Evolutionary conservation across 2,329 filamentous ascomycete genomes (phyloP).

Genomic region (Podosphaera aphanis): DNA sequence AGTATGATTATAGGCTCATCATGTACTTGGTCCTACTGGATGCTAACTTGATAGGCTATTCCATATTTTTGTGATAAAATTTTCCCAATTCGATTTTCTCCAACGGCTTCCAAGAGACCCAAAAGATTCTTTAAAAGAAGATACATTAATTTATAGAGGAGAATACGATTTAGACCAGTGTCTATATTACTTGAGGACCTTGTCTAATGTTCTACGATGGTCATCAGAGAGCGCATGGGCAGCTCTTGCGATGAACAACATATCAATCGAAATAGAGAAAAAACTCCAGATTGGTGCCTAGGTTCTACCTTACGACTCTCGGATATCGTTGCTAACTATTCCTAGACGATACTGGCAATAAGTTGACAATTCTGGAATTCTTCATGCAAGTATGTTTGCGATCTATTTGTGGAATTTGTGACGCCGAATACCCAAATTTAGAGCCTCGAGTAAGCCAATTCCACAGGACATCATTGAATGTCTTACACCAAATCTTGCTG

Average conservation of each 20-base stretch:
- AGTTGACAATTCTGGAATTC: constrained; percentile 41
- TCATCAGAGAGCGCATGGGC: constrained; percentile 47
- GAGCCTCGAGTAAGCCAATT: constrained; percentile 36
- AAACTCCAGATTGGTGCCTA: background rate
- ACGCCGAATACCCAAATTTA: constrained; percentile 17
- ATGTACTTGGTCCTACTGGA: background rate
- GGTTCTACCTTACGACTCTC: background rate
- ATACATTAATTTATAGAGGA: constrained; percentile 19
- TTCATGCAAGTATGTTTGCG: constrained; percentile 41
- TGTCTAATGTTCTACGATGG: constrained; percentile 49
- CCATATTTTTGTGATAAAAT: constrained; percentile 33
- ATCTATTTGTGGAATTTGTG: constrained; percentile 28
- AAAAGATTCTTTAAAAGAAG: background rate
- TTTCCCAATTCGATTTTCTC: constrained; percentile 31
- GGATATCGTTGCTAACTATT: background rate
- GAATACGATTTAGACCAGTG: constrained; percentile 54
- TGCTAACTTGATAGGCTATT: constrained; percentile 26
- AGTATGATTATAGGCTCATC: constrained; percentile 20
- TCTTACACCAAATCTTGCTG: constrained; percentile 45
- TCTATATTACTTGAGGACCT: constrained; percentile 51
- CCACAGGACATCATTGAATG: constrained; percentile 44
- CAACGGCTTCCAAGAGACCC: background rate
- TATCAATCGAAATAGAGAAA: constrained; percentile 18
- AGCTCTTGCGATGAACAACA: constrained; percentile 38
- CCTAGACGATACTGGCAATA: constrained; percentile 28